Evolutionary conservation across 2,329 filamentous ascomycete species (phyloP), one percentile per base, ranked within the genome.

Genomic region (Aureobasidium melanogenum): DNA sequence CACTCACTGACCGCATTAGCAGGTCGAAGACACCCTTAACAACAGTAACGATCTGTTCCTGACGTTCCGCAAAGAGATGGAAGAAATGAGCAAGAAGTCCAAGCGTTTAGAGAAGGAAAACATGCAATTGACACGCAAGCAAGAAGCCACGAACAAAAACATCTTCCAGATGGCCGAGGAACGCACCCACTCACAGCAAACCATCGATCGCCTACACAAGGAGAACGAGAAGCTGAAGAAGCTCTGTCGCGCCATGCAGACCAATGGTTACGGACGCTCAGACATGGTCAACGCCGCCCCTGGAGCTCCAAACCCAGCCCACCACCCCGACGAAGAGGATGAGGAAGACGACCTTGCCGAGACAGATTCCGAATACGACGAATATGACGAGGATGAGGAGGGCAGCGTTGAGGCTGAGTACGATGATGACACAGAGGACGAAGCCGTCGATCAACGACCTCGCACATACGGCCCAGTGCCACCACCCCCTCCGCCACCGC

Each of bases 11-110:
- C 70, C 68, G 64, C 67, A 75, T 80, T 81, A 75, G 76, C 79
- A 97, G 93, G 93, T 97, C 72, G 93, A 97, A 82, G 94, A 97
- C 76, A 97, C 93, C 39, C 83, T 97, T 56, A 97, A 97, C 77
- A 97, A 97, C 73, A 96, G 91, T 75, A 97, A 97, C 78, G 94
- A 97, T 73, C 80, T 97, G 59, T 97, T 97, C 75, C 80, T 97
- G 67, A 97, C 94, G 0, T 97, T 97, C 76, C 85, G 93, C 60
- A 97, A 96, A 77, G 94, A 97, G 76, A 97, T 97, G 92, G 94
- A 97, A 76, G 94, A 97, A 71, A 97, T 97, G 92, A 96, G 92
- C 0, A 97, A 97, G 79, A 97, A 97, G 79, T 96, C 93, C 6
- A 97, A 97, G 76, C 87, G 91, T 28, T 80, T 99, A 58, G 94